Evolutionary conservation across 2,329 filamentous ascomycete genomes (phyloP), one percentile per base, ranked within the genome.

Genomic region (Peltaster fructicola): DNA sequence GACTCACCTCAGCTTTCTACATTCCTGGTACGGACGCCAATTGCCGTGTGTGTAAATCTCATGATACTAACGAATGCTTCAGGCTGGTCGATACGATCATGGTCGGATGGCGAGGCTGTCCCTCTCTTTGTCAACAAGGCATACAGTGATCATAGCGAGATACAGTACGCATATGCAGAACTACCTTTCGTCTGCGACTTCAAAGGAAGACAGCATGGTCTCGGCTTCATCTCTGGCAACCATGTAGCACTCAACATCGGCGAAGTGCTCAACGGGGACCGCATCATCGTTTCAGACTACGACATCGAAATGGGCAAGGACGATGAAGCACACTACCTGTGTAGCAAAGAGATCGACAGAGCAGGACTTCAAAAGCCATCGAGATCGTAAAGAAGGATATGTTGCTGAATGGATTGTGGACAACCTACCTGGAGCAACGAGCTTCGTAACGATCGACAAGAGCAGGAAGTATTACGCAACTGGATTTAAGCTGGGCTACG

Each of bases 391-490:
- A 65, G 32, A 67, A 82, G 78, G 76, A 17, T 90, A 88, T 48
- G 71, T 88, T n/a, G 73, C 73, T 2, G 81, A 91, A 51, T 91
- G 81, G 82, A 90, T 91, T 37, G 76, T 88, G 35, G 81, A 92
- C 50, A 91, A 91, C 41, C 61, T 92, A 7, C 81, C 82, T 2
- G 81, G 81, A 5, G 81, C 81, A 17, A 90, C 81, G 6, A 84
- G 74, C 48, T 90, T 90, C 44, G 75, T 88, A 14, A 85, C 78
- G 0, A 74, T 79, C 17, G 81, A 90, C 50, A 81, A 81, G 54
- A 71, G 66, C 22, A 65, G 70, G 41, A 90, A 84, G 50, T 90
- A 91, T 57, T 91, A 91, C 47, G 77, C 80, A 8, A 72, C 80
- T 2, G 82, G 82, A 2, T 91, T 91, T 61, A 90, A 88, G 53